Percentiles rank a stretch among this genome's conserved stretches.
phyloP scores from a whole-genome alignment of 768 basidiomycete species.

The Coprinopsis marcescibilis region DNA sequence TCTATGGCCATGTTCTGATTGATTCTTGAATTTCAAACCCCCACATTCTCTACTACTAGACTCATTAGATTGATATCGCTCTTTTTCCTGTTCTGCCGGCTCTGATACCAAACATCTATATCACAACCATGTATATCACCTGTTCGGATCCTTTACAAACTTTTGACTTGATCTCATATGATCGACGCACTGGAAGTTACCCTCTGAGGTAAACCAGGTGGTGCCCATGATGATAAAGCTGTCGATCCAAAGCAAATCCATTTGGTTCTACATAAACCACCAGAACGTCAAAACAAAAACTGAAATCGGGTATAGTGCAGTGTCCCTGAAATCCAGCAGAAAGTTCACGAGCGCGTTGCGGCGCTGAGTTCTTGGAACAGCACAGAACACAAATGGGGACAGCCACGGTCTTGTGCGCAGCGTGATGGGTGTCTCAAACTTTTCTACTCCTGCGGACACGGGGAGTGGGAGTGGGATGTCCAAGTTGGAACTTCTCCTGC shows the following conservation, averaged over 20 bases:
- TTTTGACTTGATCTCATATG: too few relatives aligned
- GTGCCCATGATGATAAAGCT: too few relatives aligned
- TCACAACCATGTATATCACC: too few relatives aligned
- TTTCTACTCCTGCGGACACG: background rate
- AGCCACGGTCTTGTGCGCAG: background rate
- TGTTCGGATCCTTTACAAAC: too few relatives aligned
- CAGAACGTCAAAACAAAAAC: conserved; percentile 33
- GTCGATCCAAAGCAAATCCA: background rate
- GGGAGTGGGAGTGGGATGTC: conserved; percentile 6
- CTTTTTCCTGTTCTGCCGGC: too few relatives aligned
- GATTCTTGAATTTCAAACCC: too few relatives aligned
- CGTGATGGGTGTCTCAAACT: background rate
- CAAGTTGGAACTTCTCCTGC: background rate
- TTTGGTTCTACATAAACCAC: conserved; percentile 4
- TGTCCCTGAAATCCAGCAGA: conserved; percentile 35
- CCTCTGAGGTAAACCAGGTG: too few relatives aligned
- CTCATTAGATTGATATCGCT: too few relatives aligned
- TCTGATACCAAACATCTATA: too few relatives aligned
- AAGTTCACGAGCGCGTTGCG: conserved; percentile 17
- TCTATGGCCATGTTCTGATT: too few relatives aligned
- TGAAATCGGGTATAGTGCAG: conserved; percentile 37
- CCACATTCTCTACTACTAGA: too few relatives aligned
- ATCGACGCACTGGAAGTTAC: too few relatives aligned
- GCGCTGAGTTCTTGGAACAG: conserved; percentile 1
- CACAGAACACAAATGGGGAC: background rate